Percentiles rank a stretch among this genome's conserved stretches.
These are phyloP conservation scores for Mortierella sp. DNA, from an alignment of 371 early-diverging fungal genomes.

Conservation along the genomic window DNA sequence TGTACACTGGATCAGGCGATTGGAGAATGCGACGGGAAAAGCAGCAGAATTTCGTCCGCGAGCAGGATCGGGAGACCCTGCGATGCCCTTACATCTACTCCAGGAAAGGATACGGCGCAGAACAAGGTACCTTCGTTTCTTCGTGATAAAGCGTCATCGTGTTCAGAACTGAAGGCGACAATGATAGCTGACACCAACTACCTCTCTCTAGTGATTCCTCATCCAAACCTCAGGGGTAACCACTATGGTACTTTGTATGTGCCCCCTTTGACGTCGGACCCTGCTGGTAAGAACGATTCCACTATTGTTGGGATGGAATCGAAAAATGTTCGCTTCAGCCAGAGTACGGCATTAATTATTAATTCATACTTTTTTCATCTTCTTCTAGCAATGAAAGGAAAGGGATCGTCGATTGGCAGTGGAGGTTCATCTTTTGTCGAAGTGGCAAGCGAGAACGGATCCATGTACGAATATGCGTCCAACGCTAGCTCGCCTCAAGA, in stretches of 20 bases:
- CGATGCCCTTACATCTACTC: slow-evolving; percentile 77
- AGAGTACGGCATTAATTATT: slow-evolving; percentile 9
- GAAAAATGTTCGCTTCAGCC: too few species aligned
- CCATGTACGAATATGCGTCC: slow-evolving; percentile 34
- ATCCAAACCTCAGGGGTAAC: slow-evolving; percentile 56
- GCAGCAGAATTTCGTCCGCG: slow-evolving; percentile 74
- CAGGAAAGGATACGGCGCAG: slow-evolving; percentile 31
- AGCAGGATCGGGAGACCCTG: slow-evolving; percentile 75
- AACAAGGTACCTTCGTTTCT: neutral
- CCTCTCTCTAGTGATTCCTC: slow-evolving; percentile 28
- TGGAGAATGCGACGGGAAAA: slow-evolving; percentile 67
- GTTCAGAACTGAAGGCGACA: neutral
- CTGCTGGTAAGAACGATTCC: slow-evolving; percentile 34
- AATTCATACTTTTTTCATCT: too few species aligned
- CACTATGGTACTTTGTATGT: slow-evolving; percentile 75
- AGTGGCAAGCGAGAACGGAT: slow-evolving; percentile 35
- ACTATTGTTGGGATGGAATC: too few species aligned
- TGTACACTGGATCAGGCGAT: slow-evolving; percentile 71
- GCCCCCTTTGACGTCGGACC: slow-evolving; percentile 67
- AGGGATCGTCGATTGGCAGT: slow-evolving; percentile 8
- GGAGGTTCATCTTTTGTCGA: slow-evolving; percentile 35
- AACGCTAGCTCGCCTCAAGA: slow-evolving; percentile 10
- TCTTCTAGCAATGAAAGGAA: slow-evolving; percentile 27
- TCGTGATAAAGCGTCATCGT: neutral
- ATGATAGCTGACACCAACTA: rapidly evolving